These are phyloP conservation scores for Tulasnella sp. DNA, from an alignment of 768 basidiomycete species.

Conservation along the genomic window DNA sequence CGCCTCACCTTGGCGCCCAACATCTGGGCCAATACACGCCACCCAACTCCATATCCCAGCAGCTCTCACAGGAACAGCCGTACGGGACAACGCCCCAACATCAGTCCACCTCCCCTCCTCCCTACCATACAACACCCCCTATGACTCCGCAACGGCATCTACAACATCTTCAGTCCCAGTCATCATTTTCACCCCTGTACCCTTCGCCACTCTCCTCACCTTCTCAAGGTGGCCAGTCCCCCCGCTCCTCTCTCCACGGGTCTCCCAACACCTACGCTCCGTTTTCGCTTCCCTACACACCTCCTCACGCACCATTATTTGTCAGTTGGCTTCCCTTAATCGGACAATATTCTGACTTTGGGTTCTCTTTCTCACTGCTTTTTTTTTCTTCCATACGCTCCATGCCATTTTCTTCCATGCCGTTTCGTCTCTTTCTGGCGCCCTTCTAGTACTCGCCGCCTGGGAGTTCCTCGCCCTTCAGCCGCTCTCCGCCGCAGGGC, in stretches of 20 bases:
- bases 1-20: slow-evolving; percentile 2
- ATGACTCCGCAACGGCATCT: slow-evolving; percentile 12
- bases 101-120: slow-evolving; percentile 1
- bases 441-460: neutral
- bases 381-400: neutral
- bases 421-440: neutral
- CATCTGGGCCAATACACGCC: slow-evolving; percentile 4
- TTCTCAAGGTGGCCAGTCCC: neutral
- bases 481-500: slow-evolving; percentile 5
- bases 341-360: neutral
- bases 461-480: slow-evolving; percentile 4
- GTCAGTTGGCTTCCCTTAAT: slow-evolving; percentile 9
- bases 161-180: slow-evolving; percentile 1
- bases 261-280: slow-evolving; percentile 4
- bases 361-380: neutral
- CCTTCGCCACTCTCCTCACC: neutral
- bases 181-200: neutral
- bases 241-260: neutral
- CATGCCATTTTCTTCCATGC: neutral
- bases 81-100: neutral
- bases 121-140: neutral
- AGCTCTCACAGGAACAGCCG: neutral
- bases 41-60: slow-evolving; percentile 4
- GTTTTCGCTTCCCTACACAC: slow-evolving; percentile 8
- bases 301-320: slow-evolving; percentile 13